Evolutionary conservation across 2,329 filamentous ascomycete genomes (phyloP), one percentile per base, ranked within the genome.

Genomic region (Elsinoe necatrix): DNA sequence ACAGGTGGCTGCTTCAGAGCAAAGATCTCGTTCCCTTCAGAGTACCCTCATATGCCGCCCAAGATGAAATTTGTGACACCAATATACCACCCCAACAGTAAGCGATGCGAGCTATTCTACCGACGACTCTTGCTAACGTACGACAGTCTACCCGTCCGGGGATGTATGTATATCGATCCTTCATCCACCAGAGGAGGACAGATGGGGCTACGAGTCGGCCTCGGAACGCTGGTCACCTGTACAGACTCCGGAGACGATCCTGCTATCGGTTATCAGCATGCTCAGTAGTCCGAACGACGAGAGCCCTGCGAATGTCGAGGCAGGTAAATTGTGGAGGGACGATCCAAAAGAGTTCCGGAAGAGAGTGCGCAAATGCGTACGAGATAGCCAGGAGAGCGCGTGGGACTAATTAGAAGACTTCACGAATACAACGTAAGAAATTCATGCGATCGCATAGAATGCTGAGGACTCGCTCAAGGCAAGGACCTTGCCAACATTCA

Each of bases 81-180:
- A 1, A 83, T 96, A 60, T 97, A 93, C 79, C 92, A 97, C 72
- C 92, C 92, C 0, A 97, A 97, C 70, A 87, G 81, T 83, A 73
- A 57, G 76, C 71, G 9, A n/a, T n/a, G 14, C 14, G 4, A 37
- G 9, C 5, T 11, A 3, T 14, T 3, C 3, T 12, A 6, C 34
- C 34, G 12, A 37, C 34, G 34, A 37, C 3, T 37, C 9, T 4
- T 37, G 34, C 18, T 50, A 16, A 50, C 25, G 12, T 50, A 12
- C 3, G 2, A 8, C 62, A 82, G 82, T 98, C 69, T 97, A 96
- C 75, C 76, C 82, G 6, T 83, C 82, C 67, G 93, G 93, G 66
- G 83, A 86, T 62, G 88, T 98, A 58, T 98, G 93, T 78, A 97
- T 98, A 71, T 95, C 88, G 42, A 98, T 98, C 73, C 80, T 98